Base-by-base conservation (phyloP, 345 rosid species). In the Eucalyptus camaldulensis region DNA sequence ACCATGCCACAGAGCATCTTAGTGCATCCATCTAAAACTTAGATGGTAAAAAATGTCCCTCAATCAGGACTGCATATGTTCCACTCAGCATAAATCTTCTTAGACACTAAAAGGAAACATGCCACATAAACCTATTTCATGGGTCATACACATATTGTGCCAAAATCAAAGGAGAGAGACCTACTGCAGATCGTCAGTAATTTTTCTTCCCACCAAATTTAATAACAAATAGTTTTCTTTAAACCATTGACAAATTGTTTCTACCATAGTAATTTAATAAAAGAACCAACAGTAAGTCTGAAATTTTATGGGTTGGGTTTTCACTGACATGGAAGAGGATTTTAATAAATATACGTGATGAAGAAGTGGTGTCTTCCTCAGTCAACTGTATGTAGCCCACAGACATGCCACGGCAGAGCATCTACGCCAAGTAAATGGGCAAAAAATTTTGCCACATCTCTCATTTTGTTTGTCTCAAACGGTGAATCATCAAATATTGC, bases 401-500 rank as follows among this genome's bases (percentile, higher is more conserved):
- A 90, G 54, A 94, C 99, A 91, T 96, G 99, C 99, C 99, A 53
- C 21, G 58, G 58, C 58, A 53, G 58, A 97, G 99, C 98, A 91
- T 95, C 93, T 6, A 98, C 95, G 80, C 97, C 99, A 54, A 96
- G 93, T 89, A 97, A 94, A 94, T 97, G 99, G 56, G 99, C 98
- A 91, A 96, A 97, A 91, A 92, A 92, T 92, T 96, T 96, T 5
- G 96, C 99, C 90, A 97, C 97, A 89, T 97, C 96, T 44, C 98
- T 95, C 87, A 96, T 86, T 91, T 96, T 96, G 90, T 96, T 96
- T 65, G 98, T 96, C 93, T 97, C 99, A 49, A 96, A 16, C 95
- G 95, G 56, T 97, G 99, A 88, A 97, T 97, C 99, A 97, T 97
- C 4, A 96, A 96, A 89, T 97, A 97, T 87, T 97, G 98, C 90